Evolutionary conservation across 2,329 filamentous ascomycete genomes (phyloP), one percentile per base, ranked within the genome.

Genomic region (Lachnum nothofagi): DNA sequence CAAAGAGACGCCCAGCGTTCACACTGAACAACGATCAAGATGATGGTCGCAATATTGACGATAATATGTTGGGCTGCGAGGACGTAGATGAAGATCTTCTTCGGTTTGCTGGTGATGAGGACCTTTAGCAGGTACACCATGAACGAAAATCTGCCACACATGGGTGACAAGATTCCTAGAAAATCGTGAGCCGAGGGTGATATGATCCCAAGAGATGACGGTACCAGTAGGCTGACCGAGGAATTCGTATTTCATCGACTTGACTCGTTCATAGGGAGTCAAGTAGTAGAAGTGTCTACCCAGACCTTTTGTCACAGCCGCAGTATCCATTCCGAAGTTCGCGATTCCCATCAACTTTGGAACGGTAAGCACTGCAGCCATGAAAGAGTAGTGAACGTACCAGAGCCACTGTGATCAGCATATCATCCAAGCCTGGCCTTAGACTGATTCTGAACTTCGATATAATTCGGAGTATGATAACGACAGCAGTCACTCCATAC

Each of bases 201-300:
- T n/a, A 16, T 25, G 46, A 23, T 46, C n/a, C 20, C 4, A 41
- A 24, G 10, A 8, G 4, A 12, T 4, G 19, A 12, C 29, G 29
- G 17, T 33, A 56, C 52, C 51, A 25, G 54, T 50, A 16, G 53
- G 25, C 38, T 57, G 50, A 4, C 48, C 46, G 9, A 54, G 49
- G 14, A 51, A 46, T n/a, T 53, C 52, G 17, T 33, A 57, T 33
- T 53, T 51, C 16, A 52, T 17, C 0, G 53, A 51, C n/a, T 51
- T 16, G 5, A 51, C 38, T 37, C 37, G 47, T 16, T 54, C 19
- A 6, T 41, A 9, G 2, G 38, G 22, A n/a, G 33, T 31, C 8
- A 59, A 41, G 33, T 53, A 57, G 27, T 43, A 46, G 29, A 48
- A 56, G 39, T 54, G 54, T 17, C 53, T 24, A 5, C 56, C 56